Evolutionary conservation across 2,329 filamentous ascomycete genomes (phyloP).

Genomic region (Cordyceps javanica): DNA sequence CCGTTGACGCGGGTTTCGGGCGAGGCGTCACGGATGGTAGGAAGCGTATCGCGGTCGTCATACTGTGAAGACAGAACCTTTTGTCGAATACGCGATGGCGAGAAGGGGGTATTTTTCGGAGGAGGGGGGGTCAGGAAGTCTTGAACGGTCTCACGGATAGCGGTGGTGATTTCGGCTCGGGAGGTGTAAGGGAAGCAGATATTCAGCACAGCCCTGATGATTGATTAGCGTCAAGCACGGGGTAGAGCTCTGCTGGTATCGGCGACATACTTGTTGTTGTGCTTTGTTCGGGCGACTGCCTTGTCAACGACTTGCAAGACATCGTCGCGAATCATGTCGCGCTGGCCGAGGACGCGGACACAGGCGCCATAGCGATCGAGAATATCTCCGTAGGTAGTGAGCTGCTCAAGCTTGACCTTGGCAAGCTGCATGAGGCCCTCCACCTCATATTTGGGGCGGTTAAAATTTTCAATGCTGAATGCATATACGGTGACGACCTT

Average conservation of each 20-base stretch:
- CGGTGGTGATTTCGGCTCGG: constrained; percentile 87
- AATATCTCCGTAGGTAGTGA: constrained; percentile 88
- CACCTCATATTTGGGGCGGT: constrained; percentile 92
- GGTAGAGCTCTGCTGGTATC: not conserved
- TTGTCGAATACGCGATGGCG: constrained; percentile 78
- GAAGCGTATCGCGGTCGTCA: constrained; percentile 39
- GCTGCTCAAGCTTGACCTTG: constrained; percentile 86
- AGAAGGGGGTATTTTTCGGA: constrained; percentile 67
- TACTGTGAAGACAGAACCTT: constrained; percentile 70
- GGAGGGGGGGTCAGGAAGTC: constrained; percentile 73
- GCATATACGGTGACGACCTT: constrained; percentile 97
- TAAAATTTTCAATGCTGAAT: constrained; percentile 99
- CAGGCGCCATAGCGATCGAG: constrained; percentile 88
- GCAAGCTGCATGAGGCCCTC: constrained; percentile 97
- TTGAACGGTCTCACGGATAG: constrained; percentile 79
- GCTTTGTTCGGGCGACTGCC: constrained; percentile 77
- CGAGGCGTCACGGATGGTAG: constrained; percentile 44
- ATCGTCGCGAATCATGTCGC: constrained; percentile 76
- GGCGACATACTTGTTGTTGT: constrained; percentile 65
- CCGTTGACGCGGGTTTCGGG: constrained; percentile 39
- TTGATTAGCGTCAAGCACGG: constrained; percentile 12
- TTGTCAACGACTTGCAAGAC: constrained; percentile 83
- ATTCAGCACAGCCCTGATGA: constrained; percentile 58
- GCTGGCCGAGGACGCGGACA: constrained; percentile 78
- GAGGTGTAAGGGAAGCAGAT: constrained; percentile 98